These are phyloP conservation scores for Stemphylium lycopersici DNA, from an alignment of 2,329 filamentous ascomycete genomes.

Conservation along the genomic window DNA sequence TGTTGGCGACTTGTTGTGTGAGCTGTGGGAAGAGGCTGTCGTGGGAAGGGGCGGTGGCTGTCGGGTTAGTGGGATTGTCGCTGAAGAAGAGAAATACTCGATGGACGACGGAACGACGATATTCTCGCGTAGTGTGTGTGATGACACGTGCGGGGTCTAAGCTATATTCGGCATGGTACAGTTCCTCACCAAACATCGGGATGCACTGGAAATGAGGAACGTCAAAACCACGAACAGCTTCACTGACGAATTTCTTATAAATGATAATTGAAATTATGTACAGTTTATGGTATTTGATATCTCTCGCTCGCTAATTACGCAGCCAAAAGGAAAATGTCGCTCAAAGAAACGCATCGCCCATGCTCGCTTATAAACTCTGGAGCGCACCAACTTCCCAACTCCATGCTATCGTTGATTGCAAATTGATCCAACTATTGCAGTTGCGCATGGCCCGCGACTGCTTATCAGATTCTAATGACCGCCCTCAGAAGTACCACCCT, in stretches of 20 bases:
- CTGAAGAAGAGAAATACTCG: slow-evolving; percentile 15
- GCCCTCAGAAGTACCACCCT: slow-evolving; percentile 7
- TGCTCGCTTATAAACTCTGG: slow-evolving; percentile 8
- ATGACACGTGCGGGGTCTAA: slow-evolving; percentile 11
- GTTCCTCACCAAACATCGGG: background rate
- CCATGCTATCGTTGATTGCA: background rate
- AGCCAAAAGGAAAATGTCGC: background rate
- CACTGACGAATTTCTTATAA: no score
- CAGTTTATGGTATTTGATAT: slow-evolving; percentile 6
- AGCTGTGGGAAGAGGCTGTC: slow-evolving; percentile 27
- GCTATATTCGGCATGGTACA: background rate
- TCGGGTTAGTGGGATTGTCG: slow-evolving; percentile 40
- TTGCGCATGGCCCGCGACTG: background rate
- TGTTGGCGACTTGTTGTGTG: slow-evolving; percentile 48
- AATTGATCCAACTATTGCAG: background rate
- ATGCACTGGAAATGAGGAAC: background rate
- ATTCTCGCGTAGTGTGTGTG: slow-evolving; percentile 30
- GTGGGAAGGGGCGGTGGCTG: slow-evolving; percentile 34
- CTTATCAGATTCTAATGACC: background rate
- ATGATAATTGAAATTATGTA: background rate
- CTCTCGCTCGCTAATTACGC: slow-evolving; percentile 23
- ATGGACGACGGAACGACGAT: slow-evolving; percentile 13
- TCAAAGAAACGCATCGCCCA: slow-evolving; percentile 11
- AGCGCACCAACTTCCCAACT: background rate
- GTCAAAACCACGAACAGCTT: background rate